Evolutionary conservation across 1,284 basidiomycete genomes (phyloP), one percentile per base, ranked within the genome.

Genomic region (Polyporus tsugae): DNA sequence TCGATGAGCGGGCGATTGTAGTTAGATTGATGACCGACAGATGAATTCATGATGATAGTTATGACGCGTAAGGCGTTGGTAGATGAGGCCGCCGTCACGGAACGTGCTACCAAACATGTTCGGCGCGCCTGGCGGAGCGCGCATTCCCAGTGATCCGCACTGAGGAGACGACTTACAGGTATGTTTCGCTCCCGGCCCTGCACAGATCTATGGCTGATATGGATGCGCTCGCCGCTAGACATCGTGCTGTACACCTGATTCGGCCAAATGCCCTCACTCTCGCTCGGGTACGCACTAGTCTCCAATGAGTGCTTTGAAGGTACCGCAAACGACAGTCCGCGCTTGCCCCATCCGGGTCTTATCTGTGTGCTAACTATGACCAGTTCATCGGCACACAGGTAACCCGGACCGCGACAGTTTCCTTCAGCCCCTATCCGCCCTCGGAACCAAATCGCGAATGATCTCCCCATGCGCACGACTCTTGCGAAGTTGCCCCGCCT

Each of bases 41-140:
- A 29, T 59, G 66, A 44, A 65, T 65, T 58, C 63, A 64, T 70
- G 67, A 69, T 69, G 46, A 52, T 60, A 63, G 62, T 55, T 62
- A 68, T 70, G 70, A 70, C 68, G 70, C 66, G 70, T 65, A 62
- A 52, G 41, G 17, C 64, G 62, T 60, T 60, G 59, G 63, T 68
- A 42, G 63, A 39, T 44, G 33, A 9, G 57, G 61, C 60, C 66
- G 66, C 61, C 63, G 67, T 64, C 65, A 39, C 65, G 69, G 62
- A 71, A 73, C 72, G 72, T 73, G 72, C 72, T 73, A 71, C 72
- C 70, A 73, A 73, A 73, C 72, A 64, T 60, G 63, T 53, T 36
- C 59, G 69, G 72, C 69, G 67, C 64, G 69, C 58, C 69, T 53
- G 63, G 46, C 70, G 72, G 70, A 71, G 72, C 69, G 72, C 72